Evolutionary conservation across 148 eudicot species (phyloP).

Genomic region (Euryodendron excelsum): DNA sequence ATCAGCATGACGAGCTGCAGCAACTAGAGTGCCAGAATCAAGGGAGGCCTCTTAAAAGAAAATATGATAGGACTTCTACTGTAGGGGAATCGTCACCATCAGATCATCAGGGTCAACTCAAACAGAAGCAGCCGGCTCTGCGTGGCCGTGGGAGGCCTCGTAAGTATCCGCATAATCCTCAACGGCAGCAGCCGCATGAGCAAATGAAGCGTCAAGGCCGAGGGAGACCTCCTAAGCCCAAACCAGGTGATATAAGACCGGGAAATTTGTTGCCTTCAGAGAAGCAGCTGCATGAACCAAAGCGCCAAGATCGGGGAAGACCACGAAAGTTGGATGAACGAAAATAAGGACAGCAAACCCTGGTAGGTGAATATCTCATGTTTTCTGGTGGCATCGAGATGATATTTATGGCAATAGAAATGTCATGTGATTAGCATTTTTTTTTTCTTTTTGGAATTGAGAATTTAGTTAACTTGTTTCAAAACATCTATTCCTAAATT

Average conservation of each 20-base stretch:
- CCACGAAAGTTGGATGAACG: neutral
- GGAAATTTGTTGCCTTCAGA: too few species aligned
- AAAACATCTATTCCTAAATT: neutral
- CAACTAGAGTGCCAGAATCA: neutral
- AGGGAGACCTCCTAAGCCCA: slow-evolving; percentile 5
- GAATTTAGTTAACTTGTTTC: neutral
- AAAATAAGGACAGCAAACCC: neutral
- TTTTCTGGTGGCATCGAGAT: neutral
- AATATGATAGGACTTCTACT: neutral
- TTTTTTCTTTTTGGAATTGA: neutral
- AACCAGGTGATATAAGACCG: neutral
- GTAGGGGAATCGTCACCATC: neutral
- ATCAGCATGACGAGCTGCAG: slow-evolving; percentile 3
- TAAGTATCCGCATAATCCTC: slow-evolving; percentile 9
- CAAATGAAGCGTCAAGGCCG: neutral
- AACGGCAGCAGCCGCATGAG: slow-evolving; percentile 8
- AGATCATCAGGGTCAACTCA: neutral
- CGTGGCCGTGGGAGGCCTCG: neutral
- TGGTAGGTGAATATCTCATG: neutral
- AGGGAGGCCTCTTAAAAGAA: neutral
- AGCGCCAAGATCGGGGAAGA: slow-evolving; percentile 6
- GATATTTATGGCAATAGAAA: neutral
- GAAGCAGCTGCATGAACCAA: neutral
- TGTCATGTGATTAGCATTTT: neutral
- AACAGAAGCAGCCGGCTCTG: neutral